These are phyloP conservation scores for Stentor coeruleus DNA, from an alignment of 73 alveolate genomes.

Conservation along the genomic window DNA sequence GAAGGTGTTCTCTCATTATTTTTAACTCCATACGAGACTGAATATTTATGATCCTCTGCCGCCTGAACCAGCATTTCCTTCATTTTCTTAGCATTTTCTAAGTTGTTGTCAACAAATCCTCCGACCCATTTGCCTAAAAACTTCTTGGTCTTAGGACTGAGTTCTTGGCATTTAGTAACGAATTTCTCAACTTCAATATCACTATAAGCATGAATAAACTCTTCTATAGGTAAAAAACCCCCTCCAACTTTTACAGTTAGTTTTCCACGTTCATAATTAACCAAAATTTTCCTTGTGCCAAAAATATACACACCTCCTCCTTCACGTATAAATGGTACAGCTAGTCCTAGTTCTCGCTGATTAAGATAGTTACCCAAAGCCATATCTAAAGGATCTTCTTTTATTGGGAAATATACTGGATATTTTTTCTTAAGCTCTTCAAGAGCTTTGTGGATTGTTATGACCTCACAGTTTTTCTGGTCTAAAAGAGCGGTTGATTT, in stretches of 20 bases:
- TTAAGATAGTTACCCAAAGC: neutral
- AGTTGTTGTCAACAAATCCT: neutral
- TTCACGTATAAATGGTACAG: conserved; percentile 20
- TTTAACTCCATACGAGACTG: neutral
- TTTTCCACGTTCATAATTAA: conserved; percentile 60
- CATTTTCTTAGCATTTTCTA: neutral
- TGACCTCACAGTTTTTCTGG: neutral
- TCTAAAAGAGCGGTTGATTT: neutral
- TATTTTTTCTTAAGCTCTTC: neutral
- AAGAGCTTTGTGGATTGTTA: neutral
- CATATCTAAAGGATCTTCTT: neutral
- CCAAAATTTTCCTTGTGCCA: conserved; percentile 62
- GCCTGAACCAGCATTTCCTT: neutral
- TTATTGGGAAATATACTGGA: conserved; percentile 16
- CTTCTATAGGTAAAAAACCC: conserved; percentile 71
- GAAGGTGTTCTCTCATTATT: neutral
- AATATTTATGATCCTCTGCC: conserved; percentile 5
- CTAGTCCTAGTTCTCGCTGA: neutral
- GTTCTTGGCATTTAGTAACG: neutral
- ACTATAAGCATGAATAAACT: conserved; percentile 26
- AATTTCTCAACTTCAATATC: conserved; percentile 2
- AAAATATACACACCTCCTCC: conserved; percentile 28
- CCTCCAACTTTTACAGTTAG: conserved; percentile 73
- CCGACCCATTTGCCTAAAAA: conserved; percentile 16
- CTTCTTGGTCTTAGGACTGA: conserved; percentile 12